These are phyloP conservation scores for Jamesozyma spencerorum DNA, from an alignment of 805 yeast species.

Conservation along the genomic window DNA sequence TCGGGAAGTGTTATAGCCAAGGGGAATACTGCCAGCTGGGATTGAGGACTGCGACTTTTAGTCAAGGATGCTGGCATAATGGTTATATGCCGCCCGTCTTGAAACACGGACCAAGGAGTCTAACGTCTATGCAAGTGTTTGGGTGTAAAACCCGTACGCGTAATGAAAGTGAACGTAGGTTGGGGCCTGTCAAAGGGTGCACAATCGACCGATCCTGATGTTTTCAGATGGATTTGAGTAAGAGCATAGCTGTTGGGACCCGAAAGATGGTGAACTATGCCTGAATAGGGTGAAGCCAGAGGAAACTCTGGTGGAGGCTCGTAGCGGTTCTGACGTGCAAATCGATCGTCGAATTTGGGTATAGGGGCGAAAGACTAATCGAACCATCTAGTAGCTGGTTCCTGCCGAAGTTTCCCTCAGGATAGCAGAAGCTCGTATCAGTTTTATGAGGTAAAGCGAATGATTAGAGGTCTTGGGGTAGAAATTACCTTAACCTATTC, in stretches of 20 bases:
- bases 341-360: conserved; percentile 38
- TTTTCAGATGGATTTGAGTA: conserved; percentile 35
- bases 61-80: conserved; percentile 33
- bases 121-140: conserved; percentile 36
- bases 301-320: conserved; percentile 40
- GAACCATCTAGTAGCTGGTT: conserved; percentile 38
- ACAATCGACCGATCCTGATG: conserved; percentile 34
- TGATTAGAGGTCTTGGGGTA: conserved; percentile 36
- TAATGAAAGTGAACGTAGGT: conserved; percentile 34
- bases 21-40: conserved; percentile 26
- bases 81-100: conserved; percentile 33
- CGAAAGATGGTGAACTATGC: conserved; percentile 39
- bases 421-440: conserved; percentile 36
- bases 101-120: conserved; percentile 38
- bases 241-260: conserved; percentile 39
- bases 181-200: conserved; percentile 26
- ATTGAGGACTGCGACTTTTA: conserved; percentile 31
- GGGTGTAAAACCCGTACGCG: conserved; percentile 36
- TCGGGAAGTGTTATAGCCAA: conserved; percentile 29
- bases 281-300: conserved; percentile 39
- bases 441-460: conserved; percentile 36
- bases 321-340: conserved; percentile 39
- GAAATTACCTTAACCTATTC: conserved; percentile 35
- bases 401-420: conserved; percentile 39
- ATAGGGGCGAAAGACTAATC: conserved; percentile 31